Evolutionary conservation across 805 yeast genomes (phyloP).

Genomic region (Candida chilensis): DNA sequence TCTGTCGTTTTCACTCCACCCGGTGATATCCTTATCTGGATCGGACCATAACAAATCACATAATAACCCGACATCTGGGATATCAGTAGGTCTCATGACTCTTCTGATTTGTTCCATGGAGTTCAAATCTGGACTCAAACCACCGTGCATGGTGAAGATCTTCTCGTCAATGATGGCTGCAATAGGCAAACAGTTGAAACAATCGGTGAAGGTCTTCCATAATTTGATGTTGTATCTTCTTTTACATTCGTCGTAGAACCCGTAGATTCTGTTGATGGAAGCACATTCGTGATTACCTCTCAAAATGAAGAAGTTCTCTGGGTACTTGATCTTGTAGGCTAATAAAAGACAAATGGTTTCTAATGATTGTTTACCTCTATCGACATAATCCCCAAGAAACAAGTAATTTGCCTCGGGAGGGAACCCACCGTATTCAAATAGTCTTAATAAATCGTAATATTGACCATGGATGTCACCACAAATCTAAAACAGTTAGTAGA

Average conservation of each 20-base stretch:
- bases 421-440: slow-evolving; percentile 97
- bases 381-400: slow-evolving; percentile 95
- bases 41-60: slow-evolving; percentile 98
- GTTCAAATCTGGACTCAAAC: slow-evolving; percentile 93
- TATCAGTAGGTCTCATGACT: slow-evolving; percentile 98
- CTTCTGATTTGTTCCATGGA: slow-evolving; percentile 98
- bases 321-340: slow-evolving; percentile 96
- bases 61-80: slow-evolving; percentile 93
- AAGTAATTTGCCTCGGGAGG: slow-evolving; percentile 98
- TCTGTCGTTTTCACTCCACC: slow-evolving; percentile 98
- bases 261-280: slow-evolving; percentile 93
- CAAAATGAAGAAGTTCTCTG: slow-evolving; percentile 92
- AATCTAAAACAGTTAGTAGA: slow-evolving; percentile 23
- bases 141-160: slow-evolving; percentile 99
- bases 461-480: slow-evolving; percentile 99
- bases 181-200: slow-evolving; percentile 96
- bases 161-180: slow-evolving; percentile 98
- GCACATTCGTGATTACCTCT: slow-evolving; percentile 99
- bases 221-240: slow-evolving; percentile 96
- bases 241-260: slow-evolving; percentile 97
- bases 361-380: slow-evolving; percentile 95
- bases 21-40: slow-evolving; percentile 96
- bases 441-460: slow-evolving; percentile 88
- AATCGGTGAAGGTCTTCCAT: slow-evolving; percentile 98
- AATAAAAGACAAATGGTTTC: slow-evolving; percentile 91